Conservation (phyloP, 352 stramenopile genomes). For the Peronospora farinosa region DNA sequence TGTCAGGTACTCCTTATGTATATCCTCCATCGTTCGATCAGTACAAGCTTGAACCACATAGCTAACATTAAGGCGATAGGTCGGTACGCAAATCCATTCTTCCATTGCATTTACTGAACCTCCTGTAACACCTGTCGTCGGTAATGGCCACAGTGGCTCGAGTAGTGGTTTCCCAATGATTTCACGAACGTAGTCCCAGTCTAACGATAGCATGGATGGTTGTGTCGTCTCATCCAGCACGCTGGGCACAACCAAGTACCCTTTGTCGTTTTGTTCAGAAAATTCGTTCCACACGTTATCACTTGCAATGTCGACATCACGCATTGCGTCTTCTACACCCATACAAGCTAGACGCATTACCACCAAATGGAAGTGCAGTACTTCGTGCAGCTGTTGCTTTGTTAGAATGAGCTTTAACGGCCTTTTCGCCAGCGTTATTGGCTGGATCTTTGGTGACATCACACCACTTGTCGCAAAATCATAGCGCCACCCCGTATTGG, state of each 20-base stretch:
- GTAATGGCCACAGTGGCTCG: constrained; percentile 60
- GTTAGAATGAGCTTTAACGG: constrained; percentile 39
- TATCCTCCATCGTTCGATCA: constrained; percentile 36
- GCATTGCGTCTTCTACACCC: constrained; percentile 60
- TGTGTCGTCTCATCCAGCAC: constrained; percentile 21
- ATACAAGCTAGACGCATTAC: constrained; percentile 78
- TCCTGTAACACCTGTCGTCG: constrained; percentile 11
- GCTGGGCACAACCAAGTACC: constrained; percentile 76
- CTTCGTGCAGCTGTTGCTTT: constrained; percentile 51
- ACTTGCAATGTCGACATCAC: constrained; percentile 53
- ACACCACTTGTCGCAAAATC: constrained; percentile 75
- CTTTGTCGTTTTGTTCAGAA: constrained; percentile 83
- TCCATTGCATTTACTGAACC: constrained; percentile 14
- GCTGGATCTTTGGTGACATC: constrained; percentile 55
- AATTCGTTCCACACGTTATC: constrained; percentile 76
- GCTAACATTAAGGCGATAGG: constrained; percentile 56
- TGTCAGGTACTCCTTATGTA: constrained; percentile 40
- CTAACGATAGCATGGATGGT: constrained; percentile 28
- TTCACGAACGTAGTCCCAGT: constrained; percentile 62
- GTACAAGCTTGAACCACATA: constrained; percentile 54
- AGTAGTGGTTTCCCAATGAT: constrained; percentile 62
- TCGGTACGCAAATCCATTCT: constrained; percentile 76
- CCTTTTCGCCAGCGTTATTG: constrained; percentile 52
- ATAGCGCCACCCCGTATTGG: constrained; percentile 74
- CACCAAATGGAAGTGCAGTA: constrained; percentile 70